A percentile compares a stretch with the other conserved stretches of the same genome.
phyloP scores from a whole-genome alignment of 164 flowering plant genomes.

The Chloranthus sessilifolius region DNA sequence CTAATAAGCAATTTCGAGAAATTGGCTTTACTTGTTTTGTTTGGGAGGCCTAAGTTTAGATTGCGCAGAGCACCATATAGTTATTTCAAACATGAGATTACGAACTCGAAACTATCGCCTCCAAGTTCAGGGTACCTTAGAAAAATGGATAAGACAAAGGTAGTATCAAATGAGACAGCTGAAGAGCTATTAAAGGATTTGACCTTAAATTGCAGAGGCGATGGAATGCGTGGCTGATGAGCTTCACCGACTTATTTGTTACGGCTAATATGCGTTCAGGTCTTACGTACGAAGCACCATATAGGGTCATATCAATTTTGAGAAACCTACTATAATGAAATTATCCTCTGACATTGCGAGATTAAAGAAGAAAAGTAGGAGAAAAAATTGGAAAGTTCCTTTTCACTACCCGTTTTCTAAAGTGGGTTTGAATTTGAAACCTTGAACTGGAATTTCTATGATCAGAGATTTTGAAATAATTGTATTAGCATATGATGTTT shows the following conservation, averaged over 20 bases:
- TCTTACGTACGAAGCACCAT: conserved; percentile 7
- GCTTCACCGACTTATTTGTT: conserved; percentile 7
- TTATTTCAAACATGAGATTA: conserved; percentile 10
- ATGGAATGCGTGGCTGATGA: conserved; percentile 24
- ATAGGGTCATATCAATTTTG: conserved; percentile 9
- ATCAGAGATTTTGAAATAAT: no score
- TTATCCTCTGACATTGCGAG: not conserved
- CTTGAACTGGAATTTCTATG: no score
- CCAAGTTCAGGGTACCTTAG: conserved; percentile 3
- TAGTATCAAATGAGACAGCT: conserved; percentile 17
- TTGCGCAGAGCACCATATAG: conserved; percentile 1
- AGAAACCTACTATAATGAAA: conserved; percentile 18
- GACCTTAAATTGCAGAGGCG: conserved; percentile 13
- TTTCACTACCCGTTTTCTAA: conserved; percentile 7
- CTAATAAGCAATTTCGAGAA: conserved; percentile 10
- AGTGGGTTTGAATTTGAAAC: no score
- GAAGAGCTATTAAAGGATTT: conserved; percentile 2
- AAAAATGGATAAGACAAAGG: conserved; percentile 16
- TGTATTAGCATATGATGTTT: no score
- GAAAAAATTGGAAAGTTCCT: conserved; percentile 6
- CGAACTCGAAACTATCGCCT: conserved; percentile 19
- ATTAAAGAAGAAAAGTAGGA: conserved; percentile 7
- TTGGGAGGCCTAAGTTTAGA: conserved; percentile 17
- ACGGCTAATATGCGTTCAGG: conserved; percentile 9
- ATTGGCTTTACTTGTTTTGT: conserved; percentile 7